Conservation (phyloP, 2,329 filamentous ascomycete species). For the Talaromyces rugulosus region DNA sequence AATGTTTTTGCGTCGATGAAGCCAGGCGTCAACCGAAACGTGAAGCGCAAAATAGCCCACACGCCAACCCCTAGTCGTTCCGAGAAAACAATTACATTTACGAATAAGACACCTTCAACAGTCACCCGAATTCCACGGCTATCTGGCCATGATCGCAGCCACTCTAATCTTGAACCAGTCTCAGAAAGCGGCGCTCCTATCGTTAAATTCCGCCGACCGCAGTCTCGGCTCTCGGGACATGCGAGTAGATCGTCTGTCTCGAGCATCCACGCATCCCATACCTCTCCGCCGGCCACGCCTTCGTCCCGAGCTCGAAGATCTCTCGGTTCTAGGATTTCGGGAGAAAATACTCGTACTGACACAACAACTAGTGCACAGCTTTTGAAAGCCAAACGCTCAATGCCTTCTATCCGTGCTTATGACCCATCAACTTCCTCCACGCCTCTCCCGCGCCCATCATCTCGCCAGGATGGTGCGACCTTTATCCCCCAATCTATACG, state of each 20-base stretch:
- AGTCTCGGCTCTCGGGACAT: conserved; percentile 63
- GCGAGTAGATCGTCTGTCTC: conserved; percentile 66
- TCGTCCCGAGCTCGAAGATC: conserved; percentile 56
- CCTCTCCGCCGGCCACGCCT: conserved; percentile 53
- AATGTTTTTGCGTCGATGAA: conserved; percentile 78
- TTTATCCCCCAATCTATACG: conserved; percentile 38
- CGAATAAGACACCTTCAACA: conserved; percentile 62
- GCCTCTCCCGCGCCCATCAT: conserved; percentile 34
- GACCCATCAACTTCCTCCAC: conserved; percentile 26
- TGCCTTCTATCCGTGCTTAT: conserved; percentile 52
- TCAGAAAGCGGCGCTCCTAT: conserved; percentile 81
- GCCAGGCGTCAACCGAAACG: conserved; percentile 81
- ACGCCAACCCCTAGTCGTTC: conserved; percentile 63
- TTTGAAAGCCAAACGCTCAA: conserved; percentile 58
- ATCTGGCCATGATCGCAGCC: conserved; percentile 64
- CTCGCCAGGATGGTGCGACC: conserved; percentile 32
- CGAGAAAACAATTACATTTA: conserved; percentile 85
- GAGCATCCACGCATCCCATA: conserved; percentile 44
- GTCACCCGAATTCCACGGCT: conserved; percentile 76
- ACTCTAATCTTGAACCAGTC: conserved; percentile 79
- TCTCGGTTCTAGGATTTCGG: conserved; percentile 41
- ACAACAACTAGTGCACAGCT: conserved; percentile 52
- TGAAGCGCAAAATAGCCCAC: conserved; percentile 74
- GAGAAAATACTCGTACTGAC: conserved; percentile 38
- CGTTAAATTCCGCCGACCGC: conserved; percentile 57